Percentiles rank a stretch among this genome's conserved stretches.
These are phyloP conservation scores for Auricularia sp. DNA, from an alignment of 768 basidiomycete species.

Conservation along the genomic window DNA sequence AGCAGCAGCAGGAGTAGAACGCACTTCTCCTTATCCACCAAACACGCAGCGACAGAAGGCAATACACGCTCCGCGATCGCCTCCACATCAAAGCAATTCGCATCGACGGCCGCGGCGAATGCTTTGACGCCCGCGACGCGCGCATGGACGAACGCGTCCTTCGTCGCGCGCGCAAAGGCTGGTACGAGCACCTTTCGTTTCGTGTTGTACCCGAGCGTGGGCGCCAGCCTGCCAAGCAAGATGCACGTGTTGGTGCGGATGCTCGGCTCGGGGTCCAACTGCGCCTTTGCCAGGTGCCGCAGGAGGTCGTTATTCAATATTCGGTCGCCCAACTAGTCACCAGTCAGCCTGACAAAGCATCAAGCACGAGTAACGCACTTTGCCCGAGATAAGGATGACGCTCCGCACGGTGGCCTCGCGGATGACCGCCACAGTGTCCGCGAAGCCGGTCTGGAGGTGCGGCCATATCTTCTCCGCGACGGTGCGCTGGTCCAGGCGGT, in stretches of 20 bases:
- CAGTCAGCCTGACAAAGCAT: not conserved
- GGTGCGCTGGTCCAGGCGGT: slow-evolving; percentile 75
- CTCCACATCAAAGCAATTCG: slow-evolving; percentile 62
- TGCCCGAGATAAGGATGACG: slow-evolving; percentile 72
- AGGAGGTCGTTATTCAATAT: slow-evolving; percentile 95
- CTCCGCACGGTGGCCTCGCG: slow-evolving; percentile 91
- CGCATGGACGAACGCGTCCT: slow-evolving; percentile 86
- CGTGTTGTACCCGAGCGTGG: slow-evolving; percentile 74
- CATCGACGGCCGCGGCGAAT: slow-evolving; percentile 84
- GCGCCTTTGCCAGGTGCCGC: slow-evolving; percentile 83
- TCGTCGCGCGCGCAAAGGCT: slow-evolving; percentile 81
- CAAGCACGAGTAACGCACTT: slow-evolving; percentile 35
- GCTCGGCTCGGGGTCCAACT: slow-evolving; percentile 85
- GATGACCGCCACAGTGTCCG: slow-evolving; percentile 88
- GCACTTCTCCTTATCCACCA: slow-evolving; percentile 92
- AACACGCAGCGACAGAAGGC: slow-evolving; percentile 65
- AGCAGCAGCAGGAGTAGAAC: slow-evolving; percentile 11
- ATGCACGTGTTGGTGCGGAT: slow-evolving; percentile 98
- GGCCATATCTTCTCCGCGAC: slow-evolving; percentile 90
- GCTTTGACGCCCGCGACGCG: slow-evolving; percentile 92
- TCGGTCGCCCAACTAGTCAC: slow-evolving; percentile 53
- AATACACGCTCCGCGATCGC: slow-evolving; percentile 87
- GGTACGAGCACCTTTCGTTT: slow-evolving; percentile 95
- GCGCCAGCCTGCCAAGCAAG: slow-evolving; percentile 83
- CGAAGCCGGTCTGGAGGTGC: slow-evolving; percentile 92